phyloP scores from a whole-genome alignment of 176 grass and related monocot species.

The Bothriochloa decipiens region DNA sequence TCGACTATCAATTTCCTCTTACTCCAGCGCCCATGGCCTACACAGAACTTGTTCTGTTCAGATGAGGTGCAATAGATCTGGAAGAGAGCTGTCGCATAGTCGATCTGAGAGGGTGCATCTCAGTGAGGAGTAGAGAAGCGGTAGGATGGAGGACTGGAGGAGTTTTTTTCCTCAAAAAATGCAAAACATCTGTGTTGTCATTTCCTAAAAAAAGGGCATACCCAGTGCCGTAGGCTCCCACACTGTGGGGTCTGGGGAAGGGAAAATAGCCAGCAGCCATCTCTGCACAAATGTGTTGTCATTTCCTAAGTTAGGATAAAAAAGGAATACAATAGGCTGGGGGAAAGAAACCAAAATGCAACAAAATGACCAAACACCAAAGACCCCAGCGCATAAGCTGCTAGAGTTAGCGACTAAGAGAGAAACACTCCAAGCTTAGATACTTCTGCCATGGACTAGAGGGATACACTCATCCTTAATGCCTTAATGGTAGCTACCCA shows the following conservation, averaged over 20 bases:
- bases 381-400: neutral
- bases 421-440: neutral
- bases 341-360: neutral
- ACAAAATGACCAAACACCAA: neutral
- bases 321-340: neutral
- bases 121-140: neutral
- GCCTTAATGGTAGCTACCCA: neutral
- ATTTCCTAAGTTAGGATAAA: neutral
- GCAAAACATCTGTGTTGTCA: neutral
- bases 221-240: no score
- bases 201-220: no score
- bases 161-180: neutral
- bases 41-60: neutral
- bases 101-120: neutral
- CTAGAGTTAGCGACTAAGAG: no score
- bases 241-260: no score
- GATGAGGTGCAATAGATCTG: neutral
- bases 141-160: neutral
- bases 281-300: no score
- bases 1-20: neutral
- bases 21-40: neutral
- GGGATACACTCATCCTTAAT: neutral
- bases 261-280: no score
- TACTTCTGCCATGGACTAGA: neutral
- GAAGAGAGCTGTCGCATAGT: neutral